Evolutionary conservation across 2,329 filamentous ascomycete species (phyloP).

Genomic region (Cladosporium sp.): DNA sequence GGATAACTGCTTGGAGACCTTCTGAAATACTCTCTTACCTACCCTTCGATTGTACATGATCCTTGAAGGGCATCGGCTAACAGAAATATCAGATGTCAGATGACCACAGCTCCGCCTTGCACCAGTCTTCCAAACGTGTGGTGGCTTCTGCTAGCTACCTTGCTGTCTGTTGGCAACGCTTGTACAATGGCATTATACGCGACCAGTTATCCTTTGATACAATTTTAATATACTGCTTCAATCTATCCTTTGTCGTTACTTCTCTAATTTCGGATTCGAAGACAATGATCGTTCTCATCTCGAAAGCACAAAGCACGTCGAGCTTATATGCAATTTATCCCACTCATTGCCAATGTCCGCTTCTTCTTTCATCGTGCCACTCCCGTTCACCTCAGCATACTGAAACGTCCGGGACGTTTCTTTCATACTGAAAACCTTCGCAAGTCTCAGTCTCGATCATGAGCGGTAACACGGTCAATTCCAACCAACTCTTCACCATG

Average conservation of each 20-base stretch:
- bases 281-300: neutral
- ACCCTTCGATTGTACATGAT: neutral
- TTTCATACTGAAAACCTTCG: neutral
- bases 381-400: slow-evolving; percentile 2
- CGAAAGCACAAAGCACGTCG: slow-evolving; percentile 4
- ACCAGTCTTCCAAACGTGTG: neutral
- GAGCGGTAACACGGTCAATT: slow-evolving; percentile 2
- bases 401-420: slow-evolving; percentile 16
- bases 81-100: neutral
- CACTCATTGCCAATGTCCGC: neutral
- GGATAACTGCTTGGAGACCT: slow-evolving; percentile 23
- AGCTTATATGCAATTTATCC: neutral
- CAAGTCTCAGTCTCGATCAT: neutral
- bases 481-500: neutral
- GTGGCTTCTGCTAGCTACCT: neutral
- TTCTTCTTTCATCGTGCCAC: slow-evolving; percentile 9
- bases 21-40: slow-evolving; percentile 13
- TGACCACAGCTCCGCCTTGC: neutral
- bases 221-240: neutral
- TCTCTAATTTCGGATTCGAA: neutral
- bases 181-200: slow-evolving; percentile 12
- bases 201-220: neutral
- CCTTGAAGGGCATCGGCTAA: slow-evolving; percentile 5
- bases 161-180: neutral
- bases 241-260: neutral